A percentile compares a stretch with the other conserved stretches of the same genome.
phyloP scores from a whole-genome alignment of 2,329 filamentous ascomycete genomes.

The Cadophora sp. region DNA sequence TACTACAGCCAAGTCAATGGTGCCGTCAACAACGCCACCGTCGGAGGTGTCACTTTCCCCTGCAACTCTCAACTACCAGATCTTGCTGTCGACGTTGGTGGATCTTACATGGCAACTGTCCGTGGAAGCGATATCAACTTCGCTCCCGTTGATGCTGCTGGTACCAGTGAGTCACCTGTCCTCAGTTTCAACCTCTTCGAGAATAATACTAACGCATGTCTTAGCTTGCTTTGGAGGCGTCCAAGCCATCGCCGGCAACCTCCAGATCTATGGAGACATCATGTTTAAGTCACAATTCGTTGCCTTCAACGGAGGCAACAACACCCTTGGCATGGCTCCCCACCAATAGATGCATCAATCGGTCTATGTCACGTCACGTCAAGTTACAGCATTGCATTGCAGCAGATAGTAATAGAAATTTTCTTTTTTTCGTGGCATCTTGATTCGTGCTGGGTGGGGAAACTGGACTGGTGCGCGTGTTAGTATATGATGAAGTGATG shows the following conservation, averaged over 20 bases:
- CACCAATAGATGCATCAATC: slow-evolving; percentile 35
- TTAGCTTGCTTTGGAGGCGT: slow-evolving; percentile 71
- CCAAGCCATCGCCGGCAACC: slow-evolving; percentile 60
- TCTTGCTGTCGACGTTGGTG: slow-evolving; percentile 48
- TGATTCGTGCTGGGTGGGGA: neutral
- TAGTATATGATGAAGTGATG: neutral
- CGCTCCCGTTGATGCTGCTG: slow-evolving; percentile 50
- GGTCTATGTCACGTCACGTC: neutral
- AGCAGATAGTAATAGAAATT: slow-evolving; percentile 14
- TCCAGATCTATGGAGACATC: slow-evolving; percentile 69
- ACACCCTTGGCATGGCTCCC: slow-evolving; percentile 57
- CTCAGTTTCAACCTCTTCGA: neutral
- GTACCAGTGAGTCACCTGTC: slow-evolving; percentile 53
- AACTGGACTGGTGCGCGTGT: neutral
- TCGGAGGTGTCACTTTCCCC: slow-evolving; percentile 49
- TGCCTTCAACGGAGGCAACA: slow-evolving; percentile 62
- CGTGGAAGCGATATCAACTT: slow-evolving; percentile 57
- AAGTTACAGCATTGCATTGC: slow-evolving; percentile 6
- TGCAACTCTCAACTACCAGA: slow-evolving; percentile 46
- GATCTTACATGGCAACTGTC: slow-evolving; percentile 53
- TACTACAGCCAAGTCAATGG: slow-evolving; percentile 50
- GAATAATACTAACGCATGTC: slow-evolving; percentile 19
- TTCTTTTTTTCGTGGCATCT: neutral
- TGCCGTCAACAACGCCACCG: slow-evolving; percentile 44
- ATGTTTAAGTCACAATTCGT: slow-evolving; percentile 68